A percentile compares a stretch with the other conserved stretches of the same genome.
Conservation (phyloP, 352 stramenopile species). For the Globisporangium paddicum region DNA sequence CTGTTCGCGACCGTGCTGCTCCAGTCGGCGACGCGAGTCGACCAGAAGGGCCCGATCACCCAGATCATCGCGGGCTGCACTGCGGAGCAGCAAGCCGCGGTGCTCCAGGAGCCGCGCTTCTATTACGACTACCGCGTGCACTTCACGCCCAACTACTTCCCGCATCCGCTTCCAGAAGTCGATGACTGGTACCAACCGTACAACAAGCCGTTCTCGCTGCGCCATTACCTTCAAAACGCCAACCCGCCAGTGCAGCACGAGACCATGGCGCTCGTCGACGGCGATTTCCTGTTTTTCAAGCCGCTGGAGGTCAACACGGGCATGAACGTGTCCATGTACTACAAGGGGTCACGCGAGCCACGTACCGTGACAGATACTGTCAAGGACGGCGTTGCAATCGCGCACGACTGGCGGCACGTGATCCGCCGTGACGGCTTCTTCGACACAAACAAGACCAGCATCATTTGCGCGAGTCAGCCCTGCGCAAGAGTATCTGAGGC, state of each 20-base stretch:
- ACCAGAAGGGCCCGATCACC: slow-evolving; percentile 25
- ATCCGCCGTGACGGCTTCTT: slow-evolving; percentile 35
- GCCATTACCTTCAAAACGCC: slow-evolving; percentile 22
- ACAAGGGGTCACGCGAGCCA: slow-evolving; percentile 22
- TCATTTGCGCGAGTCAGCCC: slow-evolving; percentile 27
- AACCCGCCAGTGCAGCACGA: slow-evolving; percentile 19
- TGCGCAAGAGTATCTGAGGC: slow-evolving; percentile 25
- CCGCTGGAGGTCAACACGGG: slow-evolving; percentile 32
- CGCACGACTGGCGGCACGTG: slow-evolving; percentile 41
- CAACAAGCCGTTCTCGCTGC: slow-evolving; percentile 24
- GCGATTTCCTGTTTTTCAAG: slow-evolving; percentile 18
- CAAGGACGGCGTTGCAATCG: slow-evolving; percentile 32
- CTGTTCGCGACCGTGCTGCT: slow-evolving; percentile 20
- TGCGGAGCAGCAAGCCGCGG: slow-evolving; percentile 4
- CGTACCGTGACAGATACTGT: slow-evolving; percentile 34
- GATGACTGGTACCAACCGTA: slow-evolving; percentile 23
- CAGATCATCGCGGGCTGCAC: slow-evolving; percentile 25
- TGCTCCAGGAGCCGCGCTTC: slow-evolving; percentile 12
- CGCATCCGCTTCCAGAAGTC: slow-evolving; percentile 16
- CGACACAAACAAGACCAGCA: too few species aligned
- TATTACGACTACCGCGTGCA: slow-evolving; percentile 27
- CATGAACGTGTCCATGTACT: slow-evolving; percentile 33
- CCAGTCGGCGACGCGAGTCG: slow-evolving; percentile 16
- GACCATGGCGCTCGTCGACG: slow-evolving; percentile 23
- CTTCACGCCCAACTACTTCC: slow-evolving; percentile 19